Percentiles rank a stretch among this genome's conserved stretches.
These are phyloP conservation scores for Dendrobium catenatum DNA, from an alignment of 106 monocot genomes.

Conservation along the genomic window DNA sequence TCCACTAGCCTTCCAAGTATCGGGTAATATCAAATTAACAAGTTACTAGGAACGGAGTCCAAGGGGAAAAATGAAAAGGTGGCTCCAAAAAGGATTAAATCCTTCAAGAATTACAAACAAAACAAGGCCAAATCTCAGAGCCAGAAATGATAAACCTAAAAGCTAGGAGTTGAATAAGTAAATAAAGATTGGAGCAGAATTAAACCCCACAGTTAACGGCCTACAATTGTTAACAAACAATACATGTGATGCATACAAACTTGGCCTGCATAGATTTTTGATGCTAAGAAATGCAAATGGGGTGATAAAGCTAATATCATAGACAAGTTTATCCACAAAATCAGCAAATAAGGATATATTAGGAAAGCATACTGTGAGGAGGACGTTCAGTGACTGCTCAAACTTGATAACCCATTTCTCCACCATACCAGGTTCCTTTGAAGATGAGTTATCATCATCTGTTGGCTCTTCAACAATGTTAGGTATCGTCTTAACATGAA, in stretches of 20 bases:
- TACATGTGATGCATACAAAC: neutral
- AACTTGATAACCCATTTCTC: slow-evolving; percentile 64
- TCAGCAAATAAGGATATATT: neutral
- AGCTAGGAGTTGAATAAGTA: neutral
- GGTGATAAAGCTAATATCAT: neutral
- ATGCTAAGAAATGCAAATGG: neutral
- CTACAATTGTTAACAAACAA: neutral
- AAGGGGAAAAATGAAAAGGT: neutral
- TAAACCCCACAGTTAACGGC: neutral
- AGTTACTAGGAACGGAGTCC: neutral
- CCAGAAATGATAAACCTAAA: neutral
- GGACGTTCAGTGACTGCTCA: slow-evolving; percentile 78
- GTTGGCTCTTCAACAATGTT: neutral
- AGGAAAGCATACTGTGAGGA: slow-evolving; percentile 51
- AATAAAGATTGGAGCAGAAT: neutral
- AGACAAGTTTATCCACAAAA: neutral
- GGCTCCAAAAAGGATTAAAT: neutral
- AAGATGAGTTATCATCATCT: slow-evolving; percentile 10
- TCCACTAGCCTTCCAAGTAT: neutral
- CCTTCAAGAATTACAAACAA: neutral
- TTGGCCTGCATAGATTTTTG: neutral
- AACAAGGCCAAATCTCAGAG: neutral
- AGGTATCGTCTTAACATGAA: slow-evolving; percentile 25
- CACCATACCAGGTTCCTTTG: slow-evolving; percentile 15
- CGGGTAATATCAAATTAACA: neutral